These are phyloP conservation scores for Myriosclerotinia duriaeana DNA, from an alignment of 2,329 filamentous ascomycete species.

Conservation along the genomic window DNA sequence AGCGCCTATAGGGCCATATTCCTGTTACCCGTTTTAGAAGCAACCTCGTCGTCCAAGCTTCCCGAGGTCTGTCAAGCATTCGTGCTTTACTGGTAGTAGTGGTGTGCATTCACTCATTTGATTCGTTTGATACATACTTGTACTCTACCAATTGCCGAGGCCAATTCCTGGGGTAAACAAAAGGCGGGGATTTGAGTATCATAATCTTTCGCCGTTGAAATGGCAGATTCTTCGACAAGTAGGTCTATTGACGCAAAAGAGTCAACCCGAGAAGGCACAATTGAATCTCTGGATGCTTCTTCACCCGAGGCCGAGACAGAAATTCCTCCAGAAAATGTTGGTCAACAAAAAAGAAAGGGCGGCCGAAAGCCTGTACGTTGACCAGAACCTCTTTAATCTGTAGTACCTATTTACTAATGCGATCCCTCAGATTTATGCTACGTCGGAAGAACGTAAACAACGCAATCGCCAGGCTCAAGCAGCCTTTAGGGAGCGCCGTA, in stretches of 20 bases:
- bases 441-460: slow-evolving; percentile 97
- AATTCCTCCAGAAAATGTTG: slow-evolving; percentile 48
- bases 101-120: slow-evolving; percentile 9
- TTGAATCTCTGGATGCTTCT: slow-evolving; percentile 56
- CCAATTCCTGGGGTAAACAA: slow-evolving; percentile 18
- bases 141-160: slow-evolving; percentile 17
- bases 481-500: slow-evolving; percentile 92
- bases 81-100: slow-evolving; percentile 8
- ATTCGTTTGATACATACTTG: slow-evolving; percentile 15
- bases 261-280: slow-evolving; percentile 56
- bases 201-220: slow-evolving; percentile 16
- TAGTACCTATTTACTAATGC: slow-evolving; percentile 29
- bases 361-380: slow-evolving; percentile 88
- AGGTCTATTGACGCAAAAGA: slow-evolving; percentile 67
- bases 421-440: slow-evolving; percentile 81
- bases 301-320: slow-evolving; percentile 56
- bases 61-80: slow-evolving; percentile 17
- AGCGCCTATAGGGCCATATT: slow-evolving; percentile 21
- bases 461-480: slow-evolving; percentile 96
- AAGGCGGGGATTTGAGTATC: slow-evolving; percentile 12
- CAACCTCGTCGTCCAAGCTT: slow-evolving; percentile 22
- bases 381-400: slow-evolving; percentile 19
- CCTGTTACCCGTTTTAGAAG: slow-evolving; percentile 16
- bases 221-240: slow-evolving; percentile 41
- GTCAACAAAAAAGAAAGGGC: slow-evolving; percentile 88